These are phyloP conservation scores for Saitoella complicata DNA, from an alignment of 805 yeast genomes.

Conservation along the genomic window DNA sequence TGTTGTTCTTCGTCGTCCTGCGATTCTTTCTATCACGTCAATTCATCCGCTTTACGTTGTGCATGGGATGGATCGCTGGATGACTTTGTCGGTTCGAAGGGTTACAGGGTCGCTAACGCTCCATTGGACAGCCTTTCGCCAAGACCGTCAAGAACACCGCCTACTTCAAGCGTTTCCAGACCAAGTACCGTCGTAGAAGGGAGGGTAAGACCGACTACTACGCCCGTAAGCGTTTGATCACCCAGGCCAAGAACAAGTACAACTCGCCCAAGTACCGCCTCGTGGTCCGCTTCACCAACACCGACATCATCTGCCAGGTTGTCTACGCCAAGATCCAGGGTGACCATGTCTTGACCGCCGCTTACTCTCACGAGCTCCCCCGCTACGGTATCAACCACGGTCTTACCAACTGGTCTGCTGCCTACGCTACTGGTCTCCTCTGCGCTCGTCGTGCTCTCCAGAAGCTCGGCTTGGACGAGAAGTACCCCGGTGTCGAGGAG, in stretches of 20 bases:
- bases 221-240: constrained; percentile 98
- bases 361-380: constrained; percentile 98
- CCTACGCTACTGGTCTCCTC: constrained; percentile 95
- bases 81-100: too few relatives aligned
- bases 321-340: constrained; percentile 94
- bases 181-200: constrained; percentile 99
- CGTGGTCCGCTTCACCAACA: constrained; percentile 99
- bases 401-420: constrained; percentile 99
- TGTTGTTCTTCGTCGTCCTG: too few relatives aligned
- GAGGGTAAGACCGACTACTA: constrained; percentile 99
- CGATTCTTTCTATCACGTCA: too few relatives aligned
- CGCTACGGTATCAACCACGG: constrained; percentile 94
- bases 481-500: constrained; percentile 97
- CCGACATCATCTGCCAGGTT: constrained; percentile 96
- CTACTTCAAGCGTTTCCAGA: constrained; percentile 98
- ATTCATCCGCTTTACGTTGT: too few relatives aligned
- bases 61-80: too few relatives aligned
- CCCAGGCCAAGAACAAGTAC: constrained; percentile 99
- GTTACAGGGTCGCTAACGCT: too few relatives aligned
- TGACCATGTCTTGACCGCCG: constrained; percentile 90
- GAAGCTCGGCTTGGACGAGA: constrained; percentile 96
- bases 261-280: constrained; percentile 98
- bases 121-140: constrained; percentile 49
- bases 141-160: constrained; percentile 66
- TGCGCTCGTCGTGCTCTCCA: constrained; percentile 98